Conservation (phyloP, 2,329 filamentous ascomycete species). For the Colletotrichum sp. region DNA sequence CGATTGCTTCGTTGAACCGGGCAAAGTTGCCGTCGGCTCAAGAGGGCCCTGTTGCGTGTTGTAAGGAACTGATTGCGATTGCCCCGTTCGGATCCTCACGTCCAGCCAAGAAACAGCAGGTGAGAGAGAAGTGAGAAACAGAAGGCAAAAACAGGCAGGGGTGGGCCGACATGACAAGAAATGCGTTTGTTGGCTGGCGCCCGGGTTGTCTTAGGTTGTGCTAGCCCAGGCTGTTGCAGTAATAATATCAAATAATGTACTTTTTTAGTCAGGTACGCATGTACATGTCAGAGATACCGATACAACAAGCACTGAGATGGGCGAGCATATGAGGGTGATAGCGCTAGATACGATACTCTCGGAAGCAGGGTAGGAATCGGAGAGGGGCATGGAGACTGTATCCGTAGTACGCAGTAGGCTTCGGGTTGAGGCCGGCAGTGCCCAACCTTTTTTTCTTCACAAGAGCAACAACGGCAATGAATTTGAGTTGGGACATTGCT, state of each 20-base stretch:
- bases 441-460: not conserved
- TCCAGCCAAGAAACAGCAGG: not conserved
- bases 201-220: slow-evolving; percentile 17
- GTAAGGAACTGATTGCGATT: not conserved
- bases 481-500: slow-evolving; percentile 7
- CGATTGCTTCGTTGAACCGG: not conserved
- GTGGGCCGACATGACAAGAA: slow-evolving; percentile 8
- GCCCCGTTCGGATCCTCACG: not conserved
- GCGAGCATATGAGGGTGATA: not conserved
- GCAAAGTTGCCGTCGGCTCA: not conserved
- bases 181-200: slow-evolving; percentile 2
- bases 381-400: not conserved
- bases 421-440: not conserved
- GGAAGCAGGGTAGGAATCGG: not conserved
- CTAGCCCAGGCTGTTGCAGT: slow-evolving; percentile 6
- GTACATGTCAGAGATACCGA: not conserved
- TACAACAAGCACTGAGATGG: not conserved
- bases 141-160: not conserved
- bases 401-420: not conserved
- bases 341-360: not conserved
- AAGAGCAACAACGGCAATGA: not conserved
- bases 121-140: not conserved
- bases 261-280: not conserved
- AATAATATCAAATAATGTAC: not conserved
- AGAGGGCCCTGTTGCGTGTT: not conserved